Evolutionary conservation across 345 rosid genomes (phyloP).

Genomic region (Gossypioides kirkii): DNA sequence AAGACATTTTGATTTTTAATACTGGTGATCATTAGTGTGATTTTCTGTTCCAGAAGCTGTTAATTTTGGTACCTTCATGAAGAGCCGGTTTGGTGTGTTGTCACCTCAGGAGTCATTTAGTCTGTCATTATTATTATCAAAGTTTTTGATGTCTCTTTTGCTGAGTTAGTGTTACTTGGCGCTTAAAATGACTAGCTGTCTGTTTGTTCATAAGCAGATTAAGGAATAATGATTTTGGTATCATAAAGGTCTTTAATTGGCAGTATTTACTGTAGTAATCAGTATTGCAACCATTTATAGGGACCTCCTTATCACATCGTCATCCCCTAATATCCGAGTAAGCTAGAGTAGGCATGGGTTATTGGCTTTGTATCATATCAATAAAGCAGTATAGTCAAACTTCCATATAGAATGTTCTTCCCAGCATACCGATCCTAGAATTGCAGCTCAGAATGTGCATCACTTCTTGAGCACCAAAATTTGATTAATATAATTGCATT

Average conservation of each 20-base stretch:
- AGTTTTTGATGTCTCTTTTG: background rate
- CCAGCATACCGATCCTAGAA: background rate
- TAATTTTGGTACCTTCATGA: background rate
- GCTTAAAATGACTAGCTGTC: background rate
- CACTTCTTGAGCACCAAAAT: background rate
- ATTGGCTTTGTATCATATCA: background rate
- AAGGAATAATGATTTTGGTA: background rate
- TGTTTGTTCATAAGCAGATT: background rate
- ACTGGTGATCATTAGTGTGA: background rate
- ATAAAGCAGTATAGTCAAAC: background rate
- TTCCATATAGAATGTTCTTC: background rate
- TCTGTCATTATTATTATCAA: background rate
- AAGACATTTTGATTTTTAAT: background rate
- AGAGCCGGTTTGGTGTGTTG: background rate
- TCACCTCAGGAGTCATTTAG: slow-evolving; percentile 5
- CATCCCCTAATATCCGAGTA: background rate
- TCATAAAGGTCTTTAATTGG: background rate
- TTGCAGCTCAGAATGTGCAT: slow-evolving; percentile 1
- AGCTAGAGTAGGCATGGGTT: background rate
- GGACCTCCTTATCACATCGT: background rate
- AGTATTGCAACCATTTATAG: background rate
- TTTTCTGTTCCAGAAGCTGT: background rate
- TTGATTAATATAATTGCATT: background rate
- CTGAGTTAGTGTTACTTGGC: background rate
- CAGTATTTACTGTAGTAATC: background rate